Evolutionary conservation across 2,329 filamentous ascomycete genomes (phyloP).

Genomic region (Exophiala bonariae): DNA sequence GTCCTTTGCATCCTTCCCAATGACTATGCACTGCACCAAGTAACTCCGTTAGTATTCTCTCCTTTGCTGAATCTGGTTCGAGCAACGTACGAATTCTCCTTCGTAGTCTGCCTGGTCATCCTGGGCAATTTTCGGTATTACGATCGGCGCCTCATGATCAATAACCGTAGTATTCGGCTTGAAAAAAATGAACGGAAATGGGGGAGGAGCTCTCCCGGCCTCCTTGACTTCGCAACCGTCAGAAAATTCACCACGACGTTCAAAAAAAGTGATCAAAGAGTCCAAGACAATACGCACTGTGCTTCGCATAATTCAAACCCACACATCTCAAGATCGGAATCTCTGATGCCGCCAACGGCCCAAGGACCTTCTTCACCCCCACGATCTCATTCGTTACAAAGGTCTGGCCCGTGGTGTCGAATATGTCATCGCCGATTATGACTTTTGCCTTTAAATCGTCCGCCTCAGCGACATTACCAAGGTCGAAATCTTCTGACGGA

Average conservation of each 20-base stretch:
- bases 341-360: conserved; percentile 51
- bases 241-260: not conserved
- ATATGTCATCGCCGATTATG: conserved; percentile 52
- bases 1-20: conserved; percentile 38
- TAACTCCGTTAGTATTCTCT: no score
- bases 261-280: not conserved
- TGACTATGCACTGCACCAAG: conserved; percentile 28
- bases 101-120: conserved; percentile 44
- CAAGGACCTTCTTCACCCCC: conserved; percentile 54
- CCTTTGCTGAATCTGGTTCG: not conserved
- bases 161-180: conserved; percentile 40
- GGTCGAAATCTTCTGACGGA: conserved; percentile 44
- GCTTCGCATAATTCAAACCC: conserved; percentile 47
- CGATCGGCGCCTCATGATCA: conserved; percentile 32
- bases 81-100: conserved; percentile 36
- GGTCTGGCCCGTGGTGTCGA: conserved; percentile 36
- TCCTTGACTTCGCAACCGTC: conserved; percentile 31
- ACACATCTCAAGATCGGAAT: conserved; percentile 56
- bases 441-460: conserved; percentile 55
- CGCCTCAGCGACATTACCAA: conserved; percentile 48
- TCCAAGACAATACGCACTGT: conserved; percentile 37
- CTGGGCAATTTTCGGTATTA: conserved; percentile 36
- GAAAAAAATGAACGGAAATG: conserved; percentile 39
- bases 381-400: conserved; percentile 55
- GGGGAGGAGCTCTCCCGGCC: conserved; percentile 38